Percentiles rank a stretch among this genome's conserved stretches.
Evolutionary conservation across 768 basidiomycete species (phyloP).

Genomic region (Auricularia sp.): DNA sequence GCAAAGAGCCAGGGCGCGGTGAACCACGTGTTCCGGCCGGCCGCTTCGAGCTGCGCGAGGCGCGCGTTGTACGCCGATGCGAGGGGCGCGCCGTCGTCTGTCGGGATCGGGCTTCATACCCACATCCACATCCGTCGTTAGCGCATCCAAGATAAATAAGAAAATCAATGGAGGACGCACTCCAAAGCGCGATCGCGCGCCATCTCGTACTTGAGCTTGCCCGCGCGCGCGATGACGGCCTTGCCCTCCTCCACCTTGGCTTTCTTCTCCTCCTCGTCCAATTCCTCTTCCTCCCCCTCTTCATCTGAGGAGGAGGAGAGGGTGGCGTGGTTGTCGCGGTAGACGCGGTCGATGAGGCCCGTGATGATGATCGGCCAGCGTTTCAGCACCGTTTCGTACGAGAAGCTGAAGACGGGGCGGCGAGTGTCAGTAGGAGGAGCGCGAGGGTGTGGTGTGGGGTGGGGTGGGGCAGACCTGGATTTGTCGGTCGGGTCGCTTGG

Average conservation of each 20-base stretch:
- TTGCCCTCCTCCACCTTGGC: slow-evolving; percentile 60
- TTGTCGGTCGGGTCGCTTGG: slow-evolving; percentile 71
- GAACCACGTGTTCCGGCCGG: slow-evolving; percentile 68
- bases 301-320: slow-evolving; percentile 27
- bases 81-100: slow-evolving; percentile 65
- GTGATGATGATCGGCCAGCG: slow-evolving; percentile 70
- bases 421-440: not conserved
- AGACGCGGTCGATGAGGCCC: slow-evolving; percentile 62
- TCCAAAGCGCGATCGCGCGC: slow-evolving; percentile 58
- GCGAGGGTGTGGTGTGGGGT: too few relatives aligned
- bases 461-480: slow-evolving; percentile 31
- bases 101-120: too few relatives aligned
- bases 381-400: slow-evolving; percentile 54
- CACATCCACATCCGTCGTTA: too few relatives aligned
- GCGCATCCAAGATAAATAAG: too few relatives aligned
- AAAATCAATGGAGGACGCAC: too few relatives aligned
- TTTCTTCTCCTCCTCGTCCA: slow-evolving; percentile 24
- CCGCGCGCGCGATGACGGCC: slow-evolving; percentile 59
- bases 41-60: slow-evolving; percentile 38
- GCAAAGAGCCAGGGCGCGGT: slow-evolving; percentile 88
- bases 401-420: too few relatives aligned
- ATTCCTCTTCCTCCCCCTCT: slow-evolving; percentile 12
- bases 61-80: slow-evolving; percentile 69
- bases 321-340: slow-evolving; percentile 56
- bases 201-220: slow-evolving; percentile 84